These are phyloP conservation scores for Madurella fahalii DNA, from an alignment of 2,329 filamentous ascomycete genomes.

Conservation along the genomic window DNA sequence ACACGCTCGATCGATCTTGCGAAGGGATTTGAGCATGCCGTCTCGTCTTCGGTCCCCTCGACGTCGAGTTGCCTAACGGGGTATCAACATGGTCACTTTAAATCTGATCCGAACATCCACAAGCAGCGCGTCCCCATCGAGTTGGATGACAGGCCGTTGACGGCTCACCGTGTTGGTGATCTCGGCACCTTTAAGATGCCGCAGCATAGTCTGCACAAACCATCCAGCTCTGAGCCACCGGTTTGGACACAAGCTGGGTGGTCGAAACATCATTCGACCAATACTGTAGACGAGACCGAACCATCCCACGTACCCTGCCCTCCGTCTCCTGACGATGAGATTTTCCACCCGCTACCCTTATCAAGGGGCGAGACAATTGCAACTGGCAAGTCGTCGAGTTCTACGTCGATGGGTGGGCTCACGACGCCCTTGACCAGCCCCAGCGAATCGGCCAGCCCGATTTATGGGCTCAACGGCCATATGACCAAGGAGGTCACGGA, in stretches of 20 bases:
- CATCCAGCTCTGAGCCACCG: slow-evolving; percentile 36
- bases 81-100: slow-evolving; percentile 42
- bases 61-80: slow-evolving; percentile 36
- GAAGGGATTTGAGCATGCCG: slow-evolving; percentile 12
- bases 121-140: slow-evolving; percentile 33
- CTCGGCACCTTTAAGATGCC: slow-evolving; percentile 37
- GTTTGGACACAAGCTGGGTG: no score
- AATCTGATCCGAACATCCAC: slow-evolving; percentile 44
- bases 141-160: slow-evolving; percentile 44
- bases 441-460: slow-evolving; percentile 49
- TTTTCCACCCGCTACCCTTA: slow-evolving; percentile 31
- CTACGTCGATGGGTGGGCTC: slow-evolving; percentile 46
- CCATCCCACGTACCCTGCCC: slow-evolving; percentile 38
- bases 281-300: slow-evolving; percentile 25
- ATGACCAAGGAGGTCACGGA: slow-evolving; percentile 42
- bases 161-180: slow-evolving; percentile 42
- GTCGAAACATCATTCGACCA: slow-evolving; percentile 26
- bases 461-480: slow-evolving; percentile 36
- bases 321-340: slow-evolving; percentile 44
- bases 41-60: slow-evolving; percentile 8
- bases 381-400: slow-evolving; percentile 49
- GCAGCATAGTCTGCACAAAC: slow-evolving; percentile 34
- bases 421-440: slow-evolving; percentile 53
- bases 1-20: slow-evolving; percentile 16
- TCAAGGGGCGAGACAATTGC: slow-evolving; percentile 40